phyloP scores from a whole-genome alignment of 2,329 filamentous ascomycete species.

The Balansia obtecta region DNA sequence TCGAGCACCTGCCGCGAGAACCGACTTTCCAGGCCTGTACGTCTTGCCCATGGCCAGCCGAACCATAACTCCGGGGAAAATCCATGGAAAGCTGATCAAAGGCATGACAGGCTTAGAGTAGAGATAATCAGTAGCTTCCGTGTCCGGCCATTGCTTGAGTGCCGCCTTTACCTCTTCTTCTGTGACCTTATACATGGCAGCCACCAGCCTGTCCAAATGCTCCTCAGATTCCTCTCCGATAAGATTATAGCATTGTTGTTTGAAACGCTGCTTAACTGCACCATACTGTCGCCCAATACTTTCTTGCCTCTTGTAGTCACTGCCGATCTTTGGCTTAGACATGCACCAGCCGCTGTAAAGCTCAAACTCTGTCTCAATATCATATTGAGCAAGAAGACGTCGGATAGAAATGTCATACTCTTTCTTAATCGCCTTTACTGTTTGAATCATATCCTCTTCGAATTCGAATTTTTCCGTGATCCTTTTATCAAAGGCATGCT shows the following conservation, averaged over 20 bases:
- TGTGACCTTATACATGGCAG: slow-evolving; percentile 81
- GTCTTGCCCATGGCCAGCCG: slow-evolving; percentile 17
- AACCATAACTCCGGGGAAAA: slow-evolving; percentile 54
- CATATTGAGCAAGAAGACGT: slow-evolving; percentile 74
- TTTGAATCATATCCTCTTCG: slow-evolving; percentile 38
- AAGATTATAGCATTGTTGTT: slow-evolving; percentile 49
- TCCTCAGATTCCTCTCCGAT: slow-evolving; percentile 41
- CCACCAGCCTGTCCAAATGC: slow-evolving; percentile 57
- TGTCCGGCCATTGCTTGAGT: slow-evolving; percentile 26
- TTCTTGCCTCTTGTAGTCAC: slow-evolving; percentile 80
- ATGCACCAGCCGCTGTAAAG: slow-evolving; percentile 81
- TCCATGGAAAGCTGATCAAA: slow-evolving; percentile 87
- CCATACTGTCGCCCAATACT: slow-evolving; percentile 59
- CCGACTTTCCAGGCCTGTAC: slow-evolving; percentile 12
- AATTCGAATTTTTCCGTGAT: slow-evolving; percentile 54
- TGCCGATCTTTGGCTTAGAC: slow-evolving; percentile 55
- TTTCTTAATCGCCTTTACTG: slow-evolving; percentile 54
- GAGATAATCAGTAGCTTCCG: not conserved
- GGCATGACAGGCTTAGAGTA: slow-evolving; percentile 44
- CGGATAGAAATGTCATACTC: slow-evolving; percentile 68
- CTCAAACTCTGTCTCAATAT: slow-evolving; percentile 80
- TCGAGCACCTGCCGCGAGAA: slow-evolving; percentile 8
- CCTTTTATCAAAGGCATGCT: slow-evolving; percentile 60
- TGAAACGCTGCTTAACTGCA: slow-evolving; percentile 56
- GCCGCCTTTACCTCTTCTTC: slow-evolving; percentile 54